These are phyloP conservation scores for Seiridium cupressi DNA, from an alignment of 2,329 filamentous ascomycete genomes.

Conservation along the genomic window DNA sequence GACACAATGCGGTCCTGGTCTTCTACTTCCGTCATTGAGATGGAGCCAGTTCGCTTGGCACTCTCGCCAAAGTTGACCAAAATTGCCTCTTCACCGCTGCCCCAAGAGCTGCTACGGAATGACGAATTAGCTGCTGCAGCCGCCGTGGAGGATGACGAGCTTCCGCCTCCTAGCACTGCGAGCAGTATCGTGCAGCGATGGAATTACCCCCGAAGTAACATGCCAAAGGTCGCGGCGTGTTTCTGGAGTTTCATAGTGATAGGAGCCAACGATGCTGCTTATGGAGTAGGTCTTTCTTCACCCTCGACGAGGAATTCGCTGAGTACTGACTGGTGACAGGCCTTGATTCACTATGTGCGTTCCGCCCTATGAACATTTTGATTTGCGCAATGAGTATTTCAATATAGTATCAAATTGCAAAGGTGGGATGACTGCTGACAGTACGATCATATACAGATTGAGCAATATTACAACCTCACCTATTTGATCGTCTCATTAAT, in stretches of 20 bases:
- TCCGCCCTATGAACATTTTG: background rate
- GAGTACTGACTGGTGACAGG: constrained; percentile 24
- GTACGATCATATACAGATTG: no score
- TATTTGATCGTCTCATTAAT: constrained; percentile 48
- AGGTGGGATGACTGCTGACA: no score
- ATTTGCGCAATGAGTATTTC: background rate
- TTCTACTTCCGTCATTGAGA: constrained; percentile 17
- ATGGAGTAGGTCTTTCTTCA: constrained; percentile 45
- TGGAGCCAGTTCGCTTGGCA: constrained; percentile 13
- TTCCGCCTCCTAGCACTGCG: constrained; percentile 18
- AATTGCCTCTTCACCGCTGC: constrained; percentile 5
- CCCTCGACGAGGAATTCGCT: background rate
- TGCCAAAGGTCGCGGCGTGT: constrained; percentile 46
- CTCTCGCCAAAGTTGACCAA: background rate
- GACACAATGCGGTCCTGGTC: constrained; percentile 8
- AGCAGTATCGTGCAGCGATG: constrained; percentile 36
- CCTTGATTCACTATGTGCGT: constrained; percentile 51
- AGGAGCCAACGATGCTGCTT: constrained; percentile 58
- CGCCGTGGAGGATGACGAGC: background rate
- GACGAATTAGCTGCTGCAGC: constrained; percentile 1
- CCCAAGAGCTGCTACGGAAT: constrained; percentile 1
- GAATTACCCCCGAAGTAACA: constrained; percentile 49
- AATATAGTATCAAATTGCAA: no score
- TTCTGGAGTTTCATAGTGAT: constrained; percentile 59
- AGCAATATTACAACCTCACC: constrained; percentile 41